A percentile compares a stretch with the other conserved stretches of the same genome.
phyloP scores from a whole-genome alignment of 108 stramenopile species.

The Pseudonitzschia multistriata region DNA sequence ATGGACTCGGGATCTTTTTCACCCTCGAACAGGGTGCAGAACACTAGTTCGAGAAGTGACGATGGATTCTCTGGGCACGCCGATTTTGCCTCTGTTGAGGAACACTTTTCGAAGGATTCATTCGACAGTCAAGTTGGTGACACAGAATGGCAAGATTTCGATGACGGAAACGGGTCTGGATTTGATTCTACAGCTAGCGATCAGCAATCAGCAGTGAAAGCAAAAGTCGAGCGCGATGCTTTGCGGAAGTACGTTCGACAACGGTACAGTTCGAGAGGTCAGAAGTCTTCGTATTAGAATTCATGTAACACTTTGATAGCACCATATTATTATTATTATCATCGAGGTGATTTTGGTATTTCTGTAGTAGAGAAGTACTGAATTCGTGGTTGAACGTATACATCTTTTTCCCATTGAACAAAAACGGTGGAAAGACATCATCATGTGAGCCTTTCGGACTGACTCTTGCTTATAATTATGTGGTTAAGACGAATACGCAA shows the following conservation, averaged over 20 bases:
- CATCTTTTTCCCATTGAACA: no score
- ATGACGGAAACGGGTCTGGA: slow-evolving; percentile 21
- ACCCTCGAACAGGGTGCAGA: neutral
- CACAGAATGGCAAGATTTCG: slow-evolving; percentile 24
- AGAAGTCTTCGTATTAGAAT: neutral
- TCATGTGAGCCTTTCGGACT: no score
- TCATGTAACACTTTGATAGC: neutral
- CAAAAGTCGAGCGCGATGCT: slow-evolving; percentile 46
- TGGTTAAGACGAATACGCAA: no score
- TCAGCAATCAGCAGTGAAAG: slow-evolving; percentile 14
- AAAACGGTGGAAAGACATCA: no score
- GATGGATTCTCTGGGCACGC: slow-evolving; percentile 4
- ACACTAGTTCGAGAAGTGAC: neutral
- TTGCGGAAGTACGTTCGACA: slow-evolving; percentile 57
- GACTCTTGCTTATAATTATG: no score
- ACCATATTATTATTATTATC: no score
- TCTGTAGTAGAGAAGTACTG: no score
- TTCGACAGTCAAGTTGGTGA: neutral
- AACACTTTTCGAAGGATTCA: slow-evolving; percentile 11
- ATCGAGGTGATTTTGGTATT: no score
- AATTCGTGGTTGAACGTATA: no score
- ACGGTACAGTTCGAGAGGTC: slow-evolving; percentile 34
- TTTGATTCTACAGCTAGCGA: slow-evolving; percentile 30
- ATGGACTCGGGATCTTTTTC: slow-evolving; percentile 26
- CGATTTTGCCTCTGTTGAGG: slow-evolving; percentile 1